Base-by-base conservation (phyloP, 805 yeast genomes). In the Kockiozyma suomiensis region DNA sequence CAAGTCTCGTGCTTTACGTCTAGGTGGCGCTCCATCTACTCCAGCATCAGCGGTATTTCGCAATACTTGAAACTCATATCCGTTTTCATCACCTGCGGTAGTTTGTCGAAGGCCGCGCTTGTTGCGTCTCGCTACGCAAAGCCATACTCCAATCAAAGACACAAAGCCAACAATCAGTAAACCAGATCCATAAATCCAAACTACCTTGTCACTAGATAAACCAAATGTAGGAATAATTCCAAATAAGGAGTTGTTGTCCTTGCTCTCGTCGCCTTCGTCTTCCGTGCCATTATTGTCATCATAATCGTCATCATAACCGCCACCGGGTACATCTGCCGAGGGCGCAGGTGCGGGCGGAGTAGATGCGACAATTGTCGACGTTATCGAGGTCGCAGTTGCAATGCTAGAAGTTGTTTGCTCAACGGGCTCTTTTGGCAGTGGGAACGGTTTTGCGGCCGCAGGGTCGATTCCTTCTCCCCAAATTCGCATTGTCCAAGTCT, bases 391-490 rank as follows among this genome's bases (percentile, higher is more conserved):
- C n/a, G n/a, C n/a, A n/a, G n/a, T n/a, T 4, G 60, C 52, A 15
- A 68, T 51, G 17, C 60, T 52, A 5, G 64, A 46, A 2, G 65
- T 51, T 21, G 67, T 42, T 4, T 70, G 54, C 21, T 66, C 21
- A 7, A 60, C 43, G 15, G 62, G 52, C 12, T 60, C 52, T 8
- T 66, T 56, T 43, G 73, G 76, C 53, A 84, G 70, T 42, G 83
- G 82, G 69, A 76, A 87, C 48, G 79, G 74, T 68, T 80, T 81
- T 1, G 88, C 90, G 72, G 83, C 81, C 13, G 81, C 69, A 1
- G 85, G 80, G 73, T 89, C 92, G 43, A 78, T 79, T 19, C 85
- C 76, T 72, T 87, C 93, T 26, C 99, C 99, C 79, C 88, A 94
- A 13, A 92, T 75, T 46, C 84, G 82, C 70, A 94, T 72, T 70